phyloP scores from a whole-genome alignment of 1,139 yeast species.

The Debaryomyces subglobosus region DNA sequence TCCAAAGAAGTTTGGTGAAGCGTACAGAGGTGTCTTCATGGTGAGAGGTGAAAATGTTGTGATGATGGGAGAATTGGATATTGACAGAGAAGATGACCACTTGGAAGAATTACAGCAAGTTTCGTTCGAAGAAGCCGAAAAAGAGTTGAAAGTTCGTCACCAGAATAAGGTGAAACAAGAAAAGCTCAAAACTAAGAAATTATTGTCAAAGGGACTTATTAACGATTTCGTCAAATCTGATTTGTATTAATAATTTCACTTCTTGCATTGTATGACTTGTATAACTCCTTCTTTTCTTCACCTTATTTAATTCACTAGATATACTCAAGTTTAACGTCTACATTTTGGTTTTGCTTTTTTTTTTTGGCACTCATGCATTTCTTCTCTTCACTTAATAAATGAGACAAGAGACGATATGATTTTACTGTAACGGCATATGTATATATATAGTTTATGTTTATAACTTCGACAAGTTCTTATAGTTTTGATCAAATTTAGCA shows the following conservation, averaged over 20 bases:
- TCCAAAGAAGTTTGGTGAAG: conserved; percentile 68
- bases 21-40: conserved; percentile 76
- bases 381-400: conserved; percentile 4
- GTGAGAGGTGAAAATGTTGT: conserved; percentile 97
- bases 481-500: conserved; percentile 24
- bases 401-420: conserved; percentile 1
- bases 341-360: conserved; percentile 6
- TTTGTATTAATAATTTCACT: conserved; percentile 40
- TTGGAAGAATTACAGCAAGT: conserved; percentile 59
- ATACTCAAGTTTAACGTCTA: conserved; percentile 2
- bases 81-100: conserved; percentile 80
- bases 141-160: conserved; percentile 40
- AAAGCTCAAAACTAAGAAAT: conserved; percentile 49
- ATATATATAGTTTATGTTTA: conserved; percentile 14
- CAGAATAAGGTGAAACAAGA: conserved; percentile 47
- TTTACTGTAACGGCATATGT: neutral
- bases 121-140: conserved; percentile 63
- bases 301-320: conserved; percentile 7
- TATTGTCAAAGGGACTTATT: conserved; percentile 56
- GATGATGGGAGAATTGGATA: conserved; percentile 93
- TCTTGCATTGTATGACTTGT: conserved; percentile 13
- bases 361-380: conserved; percentile 5
- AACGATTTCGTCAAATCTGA: conserved; percentile 59
- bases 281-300: conserved; percentile 2
- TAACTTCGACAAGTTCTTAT: conserved; percentile 29